Conservation (phyloP, 2,329 filamentous ascomycete genomes). For the Colletotrichum sp. region DNA sequence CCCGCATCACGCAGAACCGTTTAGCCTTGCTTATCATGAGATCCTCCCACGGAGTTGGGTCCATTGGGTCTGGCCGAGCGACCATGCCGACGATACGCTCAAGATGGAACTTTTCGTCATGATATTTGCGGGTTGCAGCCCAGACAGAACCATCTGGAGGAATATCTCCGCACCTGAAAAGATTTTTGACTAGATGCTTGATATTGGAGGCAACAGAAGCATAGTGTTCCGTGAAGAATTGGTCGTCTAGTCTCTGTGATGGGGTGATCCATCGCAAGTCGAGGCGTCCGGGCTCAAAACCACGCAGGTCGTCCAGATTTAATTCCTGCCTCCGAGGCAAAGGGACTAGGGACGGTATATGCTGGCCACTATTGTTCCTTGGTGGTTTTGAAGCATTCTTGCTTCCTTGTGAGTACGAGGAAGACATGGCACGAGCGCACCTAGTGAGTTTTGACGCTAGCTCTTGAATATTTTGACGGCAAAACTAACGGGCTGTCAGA, state of each 20-base stretch:
- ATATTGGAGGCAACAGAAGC: slow-evolving; percentile 27
- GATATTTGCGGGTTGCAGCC: background rate
- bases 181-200: slow-evolving; percentile 22
- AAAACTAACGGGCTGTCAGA: background rate
- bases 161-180: slow-evolving; percentile 16
- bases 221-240: slow-evolving; percentile 3
- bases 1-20: slow-evolving; percentile 29
- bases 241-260: background rate
- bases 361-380: background rate
- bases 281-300: slow-evolving; percentile 1
- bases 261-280: background rate
- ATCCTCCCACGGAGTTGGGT: slow-evolving; percentile 30
- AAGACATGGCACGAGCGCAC: background rate
- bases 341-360: background rate
- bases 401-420: background rate
- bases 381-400: background rate
- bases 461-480: background rate
- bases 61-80: slow-evolving; percentile 29
- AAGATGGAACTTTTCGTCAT: background rate
- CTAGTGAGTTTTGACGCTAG: background rate
- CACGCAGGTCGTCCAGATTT: background rate
- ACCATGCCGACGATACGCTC: slow-evolving; percentile 23
- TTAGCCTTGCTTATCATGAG: slow-evolving; percentile 27
- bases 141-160: background rate
- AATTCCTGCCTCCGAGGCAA: background rate